Evolutionary conservation across 768 basidiomycete species (phyloP), one percentile per base, ranked within the genome.

Genomic region (Trametes cinnabarina): DNA sequence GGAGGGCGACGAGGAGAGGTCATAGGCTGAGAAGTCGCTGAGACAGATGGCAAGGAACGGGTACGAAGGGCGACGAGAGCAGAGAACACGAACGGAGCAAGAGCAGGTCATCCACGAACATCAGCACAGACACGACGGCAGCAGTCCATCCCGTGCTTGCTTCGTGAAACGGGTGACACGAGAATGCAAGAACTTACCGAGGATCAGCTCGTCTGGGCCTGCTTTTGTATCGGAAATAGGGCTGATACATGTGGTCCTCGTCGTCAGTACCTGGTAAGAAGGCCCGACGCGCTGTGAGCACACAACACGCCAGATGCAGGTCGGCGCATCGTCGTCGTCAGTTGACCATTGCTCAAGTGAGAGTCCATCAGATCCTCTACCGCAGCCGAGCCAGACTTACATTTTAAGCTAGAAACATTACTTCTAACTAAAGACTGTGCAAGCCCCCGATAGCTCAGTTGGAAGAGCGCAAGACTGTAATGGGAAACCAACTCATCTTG

Each of bases 371-470:
- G 40, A 32, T 30, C n/a, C 47, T 14, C 47, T 20, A 39, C 5
- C 37, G n/a, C n/a, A n/a, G n/a, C n/a, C n/a, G n/a, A n/a, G n/a
- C n/a, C n/a, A n/a, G n/a, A n/a, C n/a, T n/a, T n/a, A n/a, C n/a
- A n/a, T n/a, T n/a, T n/a, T n/a, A n/a, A n/a, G n/a, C n/a, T n/a
- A n/a, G n/a, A n/a, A n/a, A n/a, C n/a, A n/a, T n/a, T n/a, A n/a
- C n/a, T n/a, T n/a, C n/a, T n/a, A n/a, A n/a, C n/a, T 30, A 6
- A 14, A 28, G 6, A 8, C 22, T 32, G 12, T 14, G 22, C 35
- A 51, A 35, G 37, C 61, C 61, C 53, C 54, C 51, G 56, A 62
- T 62, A 62, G 56, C 61, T 62, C 61, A 62, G 61, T 62, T 62
- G 61, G 61, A 62, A 62, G 61, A 57, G 61, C 56, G 61, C 42